These are phyloP conservation scores for Penicillium hesseltinei DNA, from an alignment of 2,329 filamentous ascomycete species.

Conservation along the genomic window DNA sequence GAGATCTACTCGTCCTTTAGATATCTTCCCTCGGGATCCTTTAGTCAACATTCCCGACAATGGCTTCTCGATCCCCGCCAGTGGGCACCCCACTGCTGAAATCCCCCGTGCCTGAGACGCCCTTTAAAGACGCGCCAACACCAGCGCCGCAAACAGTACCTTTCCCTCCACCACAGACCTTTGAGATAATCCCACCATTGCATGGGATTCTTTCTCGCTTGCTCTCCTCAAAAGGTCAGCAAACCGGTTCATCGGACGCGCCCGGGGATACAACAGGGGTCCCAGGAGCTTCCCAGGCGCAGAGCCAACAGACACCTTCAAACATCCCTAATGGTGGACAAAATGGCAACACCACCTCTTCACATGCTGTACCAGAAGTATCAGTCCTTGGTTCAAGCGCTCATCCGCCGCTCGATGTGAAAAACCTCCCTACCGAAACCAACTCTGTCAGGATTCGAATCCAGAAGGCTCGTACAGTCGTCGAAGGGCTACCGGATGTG, in stretches of 20 bases:
- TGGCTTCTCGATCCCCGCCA: slow-evolving; percentile 38
- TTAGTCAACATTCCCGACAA: slow-evolving; percentile 19
- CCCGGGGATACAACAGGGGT: slow-evolving; percentile 26
- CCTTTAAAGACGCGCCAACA: slow-evolving; percentile 29
- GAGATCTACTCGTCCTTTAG: slow-evolving; percentile 19
- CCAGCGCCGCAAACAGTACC: slow-evolving; percentile 50
- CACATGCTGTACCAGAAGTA: slow-evolving; percentile 29
- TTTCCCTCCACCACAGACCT: slow-evolving; percentile 73
- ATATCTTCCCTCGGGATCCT: slow-evolving; percentile 15
- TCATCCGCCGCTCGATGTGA: slow-evolving; percentile 57
- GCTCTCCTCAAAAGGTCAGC: slow-evolving; percentile 50
- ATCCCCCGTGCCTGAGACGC: slow-evolving; percentile 36
- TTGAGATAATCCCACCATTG: slow-evolving; percentile 82
- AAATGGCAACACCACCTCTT: slow-evolving; percentile 23
- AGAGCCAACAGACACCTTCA: slow-evolving; percentile 28
- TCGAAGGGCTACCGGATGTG: slow-evolving; percentile 46
- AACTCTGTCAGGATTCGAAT: slow-evolving; percentile 80
- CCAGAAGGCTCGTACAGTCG: slow-evolving; percentile 65
- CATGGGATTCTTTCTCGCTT: slow-evolving; percentile 75
- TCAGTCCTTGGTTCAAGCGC: slow-evolving; percentile 27
- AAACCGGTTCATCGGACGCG: slow-evolving; percentile 30
- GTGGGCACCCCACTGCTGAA: slow-evolving; percentile 45
- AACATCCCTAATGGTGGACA: slow-evolving; percentile 22
- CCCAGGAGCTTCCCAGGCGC: slow-evolving; percentile 26
- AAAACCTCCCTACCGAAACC: slow-evolving; percentile 76